phyloP scores from a whole-genome alignment of 352 stramenopile genomes.

The Phytophthora colocasiae region DNA sequence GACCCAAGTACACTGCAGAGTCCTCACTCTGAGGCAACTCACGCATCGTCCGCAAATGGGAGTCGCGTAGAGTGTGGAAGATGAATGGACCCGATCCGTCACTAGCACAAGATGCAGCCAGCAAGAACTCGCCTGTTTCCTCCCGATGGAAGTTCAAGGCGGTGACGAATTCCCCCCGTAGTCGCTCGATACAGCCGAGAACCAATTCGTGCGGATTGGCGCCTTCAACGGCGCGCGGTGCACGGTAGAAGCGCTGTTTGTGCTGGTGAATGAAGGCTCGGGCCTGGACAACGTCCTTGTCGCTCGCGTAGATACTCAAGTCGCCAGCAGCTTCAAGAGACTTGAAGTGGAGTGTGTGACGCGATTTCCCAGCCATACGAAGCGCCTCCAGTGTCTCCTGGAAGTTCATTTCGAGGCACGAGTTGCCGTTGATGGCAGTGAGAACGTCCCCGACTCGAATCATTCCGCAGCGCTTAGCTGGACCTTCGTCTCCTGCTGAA shows the following conservation, averaged over 20 bases:
- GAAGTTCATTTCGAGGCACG: conserved; percentile 76
- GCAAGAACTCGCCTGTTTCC: conserved; percentile 81
- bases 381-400: conserved; percentile 60
- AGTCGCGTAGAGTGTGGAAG: conserved; percentile 87
- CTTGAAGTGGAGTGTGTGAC: conserved; percentile 79
- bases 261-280: conserved; percentile 82
- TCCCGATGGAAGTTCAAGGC: conserved; percentile 87
- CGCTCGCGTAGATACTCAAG: conserved; percentile 68
- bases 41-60: conserved; percentile 70
- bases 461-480: conserved; percentile 61
- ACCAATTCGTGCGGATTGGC: conserved; percentile 46
- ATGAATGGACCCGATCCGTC: conserved; percentile 76
- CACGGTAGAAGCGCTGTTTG: conserved; percentile 79
- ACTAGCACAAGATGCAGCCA: conserved; percentile 74
- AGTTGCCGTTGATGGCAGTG: conserved; percentile 73
- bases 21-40: conserved; percentile 82
- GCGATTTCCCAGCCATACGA: conserved; percentile 45
- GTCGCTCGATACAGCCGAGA: conserved; percentile 74
- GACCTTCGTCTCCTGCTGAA: conserved; percentile 52
- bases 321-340: conserved; percentile 71
- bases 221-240: conserved; percentile 19
- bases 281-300: conserved; percentile 68
- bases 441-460: conserved; percentile 78
- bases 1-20: conserved; percentile 82
- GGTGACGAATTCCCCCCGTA: conserved; percentile 78